phyloP scores from a whole-genome alignment of 768 basidiomycete species.

The Hortiboletus campestris region DNA sequence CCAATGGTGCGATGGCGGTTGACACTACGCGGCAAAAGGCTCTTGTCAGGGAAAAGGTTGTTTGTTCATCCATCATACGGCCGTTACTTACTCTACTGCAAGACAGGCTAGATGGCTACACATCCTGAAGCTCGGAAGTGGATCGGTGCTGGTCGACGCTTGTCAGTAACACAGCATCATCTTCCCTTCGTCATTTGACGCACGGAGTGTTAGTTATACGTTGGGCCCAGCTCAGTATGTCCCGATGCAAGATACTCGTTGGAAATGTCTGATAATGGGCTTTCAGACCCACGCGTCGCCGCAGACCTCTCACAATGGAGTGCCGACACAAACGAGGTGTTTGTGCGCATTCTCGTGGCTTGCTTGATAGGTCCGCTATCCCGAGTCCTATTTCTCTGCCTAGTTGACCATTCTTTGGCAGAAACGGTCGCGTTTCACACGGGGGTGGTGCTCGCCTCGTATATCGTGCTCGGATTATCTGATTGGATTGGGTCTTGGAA shows the following conservation, averaged over 20 bases:
- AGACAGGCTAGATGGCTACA: conserved; percentile 61
- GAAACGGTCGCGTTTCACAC: conserved; percentile 76
- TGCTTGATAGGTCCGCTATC: conserved; percentile 54
- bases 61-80: neutral
- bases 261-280: neutral
- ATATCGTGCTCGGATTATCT: conserved; percentile 44
- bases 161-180: conserved; percentile 46
- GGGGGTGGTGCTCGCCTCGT: conserved; percentile 61
- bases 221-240: conserved; percentile 68
- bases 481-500: conserved; percentile 35
- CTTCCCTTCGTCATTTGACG: conserved; percentile 2
- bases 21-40: conserved; percentile 1
- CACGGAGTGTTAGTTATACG: conserved; percentile 56
- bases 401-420: conserved; percentile 24
- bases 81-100: conserved; percentile 21
- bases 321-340: conserved; percentile 44
- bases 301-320: conserved; percentile 50
- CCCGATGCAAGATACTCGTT: neutral
- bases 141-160: conserved; percentile 64
- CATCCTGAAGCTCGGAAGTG: conserved; percentile 56
- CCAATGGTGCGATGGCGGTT: neutral
- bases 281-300: conserved; percentile 40
- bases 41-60: conserved; percentile 29
- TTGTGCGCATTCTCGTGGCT: conserved; percentile 61
- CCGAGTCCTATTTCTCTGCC: neutral